Evolutionary conservation across 768 basidiomycete species (phyloP).

Genomic region (Podaxis sp.): DNA sequence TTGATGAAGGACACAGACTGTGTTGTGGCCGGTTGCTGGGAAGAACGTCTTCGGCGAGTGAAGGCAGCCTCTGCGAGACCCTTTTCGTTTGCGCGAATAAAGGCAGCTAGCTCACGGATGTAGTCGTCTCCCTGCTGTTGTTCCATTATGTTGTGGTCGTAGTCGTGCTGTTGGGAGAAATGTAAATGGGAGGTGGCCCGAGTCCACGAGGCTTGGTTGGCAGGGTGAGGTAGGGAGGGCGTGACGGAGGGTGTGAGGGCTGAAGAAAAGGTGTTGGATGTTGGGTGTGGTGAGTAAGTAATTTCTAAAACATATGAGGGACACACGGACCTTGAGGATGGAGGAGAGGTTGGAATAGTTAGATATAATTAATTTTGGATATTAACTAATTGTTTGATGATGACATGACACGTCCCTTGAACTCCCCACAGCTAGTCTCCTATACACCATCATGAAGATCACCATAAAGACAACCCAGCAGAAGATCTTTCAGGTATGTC

Average conservation of each 20-base stretch:
- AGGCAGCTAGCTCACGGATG: slow-evolving; percentile 62
- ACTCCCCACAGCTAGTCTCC: slow-evolving; percentile 9
- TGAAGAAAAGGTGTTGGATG: neutral
- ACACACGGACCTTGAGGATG: neutral
- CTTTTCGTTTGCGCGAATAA: slow-evolving; percentile 69
- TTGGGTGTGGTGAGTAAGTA: too few species aligned
- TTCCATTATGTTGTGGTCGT: slow-evolving; percentile 24
- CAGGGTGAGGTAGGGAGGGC: neutral
- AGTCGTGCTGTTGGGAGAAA: slow-evolving; percentile 8
- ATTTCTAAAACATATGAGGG: too few species aligned
- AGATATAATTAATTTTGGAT: neutral
- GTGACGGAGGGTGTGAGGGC: slow-evolving; percentile 6
- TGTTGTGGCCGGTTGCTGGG: slow-evolving; percentile 21
- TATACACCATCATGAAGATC: slow-evolving; percentile 68
- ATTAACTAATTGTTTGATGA: neutral
- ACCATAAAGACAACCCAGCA: slow-evolving; percentile 95
- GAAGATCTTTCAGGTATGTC: slow-evolving; percentile 74
- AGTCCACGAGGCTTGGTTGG: too few species aligned
- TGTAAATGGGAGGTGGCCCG: too few species aligned
- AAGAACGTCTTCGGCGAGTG: slow-evolving; percentile 43
- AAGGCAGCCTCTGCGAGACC: slow-evolving; percentile 65
- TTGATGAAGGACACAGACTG: slow-evolving; percentile 44
- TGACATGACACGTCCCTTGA: slow-evolving; percentile 11
- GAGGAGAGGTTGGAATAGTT: neutral
- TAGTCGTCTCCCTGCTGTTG: slow-evolving; percentile 72